A percentile compares a stretch with the other conserved stretches of the same genome.
Conservation (phyloP, 73 alveolate species). For the Stentor coeruleus region DNA sequence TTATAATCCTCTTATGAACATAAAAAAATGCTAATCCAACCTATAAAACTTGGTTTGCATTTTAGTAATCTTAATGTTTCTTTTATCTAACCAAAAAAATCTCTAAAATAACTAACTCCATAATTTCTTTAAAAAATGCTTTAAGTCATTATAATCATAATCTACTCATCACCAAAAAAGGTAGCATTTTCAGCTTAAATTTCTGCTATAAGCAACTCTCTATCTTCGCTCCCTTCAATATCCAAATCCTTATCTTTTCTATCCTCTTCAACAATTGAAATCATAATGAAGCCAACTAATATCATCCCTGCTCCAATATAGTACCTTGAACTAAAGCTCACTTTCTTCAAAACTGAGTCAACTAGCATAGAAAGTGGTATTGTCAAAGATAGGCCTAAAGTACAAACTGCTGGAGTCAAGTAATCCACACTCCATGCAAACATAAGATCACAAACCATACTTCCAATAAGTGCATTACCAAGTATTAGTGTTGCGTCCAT, state of each 20-base stretch:
- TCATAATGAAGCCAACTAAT: slow-evolving; percentile 11
- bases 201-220: too few species aligned
- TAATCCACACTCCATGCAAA: slow-evolving; percentile 46
- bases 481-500: slow-evolving; percentile 21
- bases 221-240: too few species aligned
- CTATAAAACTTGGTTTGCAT: too few species aligned
- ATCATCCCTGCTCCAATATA: slow-evolving; percentile 31
- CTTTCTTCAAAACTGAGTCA: slow-evolving; percentile 5
- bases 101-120: too few species aligned
- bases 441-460: slow-evolving; percentile 32
- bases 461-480: slow-evolving; percentile 45
- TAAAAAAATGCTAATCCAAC: too few species aligned
- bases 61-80: too few species aligned
- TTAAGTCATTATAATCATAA: too few species aligned
- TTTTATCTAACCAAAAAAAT: too few species aligned
- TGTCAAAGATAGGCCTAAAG: slow-evolving; percentile 48
- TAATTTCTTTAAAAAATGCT: too few species aligned
- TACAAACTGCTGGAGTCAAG: slow-evolving; percentile 40
- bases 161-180: too few species aligned
- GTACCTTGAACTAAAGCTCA: background rate
- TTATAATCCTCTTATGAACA: too few species aligned
- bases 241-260: background rate
- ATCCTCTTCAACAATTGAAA: background rate
- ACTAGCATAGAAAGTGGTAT: slow-evolving; percentile 47
- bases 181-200: too few species aligned